phyloP scores from a whole-genome alignment of 2,329 filamentous ascomycete species.

The Colletotrichum agaves region DNA sequence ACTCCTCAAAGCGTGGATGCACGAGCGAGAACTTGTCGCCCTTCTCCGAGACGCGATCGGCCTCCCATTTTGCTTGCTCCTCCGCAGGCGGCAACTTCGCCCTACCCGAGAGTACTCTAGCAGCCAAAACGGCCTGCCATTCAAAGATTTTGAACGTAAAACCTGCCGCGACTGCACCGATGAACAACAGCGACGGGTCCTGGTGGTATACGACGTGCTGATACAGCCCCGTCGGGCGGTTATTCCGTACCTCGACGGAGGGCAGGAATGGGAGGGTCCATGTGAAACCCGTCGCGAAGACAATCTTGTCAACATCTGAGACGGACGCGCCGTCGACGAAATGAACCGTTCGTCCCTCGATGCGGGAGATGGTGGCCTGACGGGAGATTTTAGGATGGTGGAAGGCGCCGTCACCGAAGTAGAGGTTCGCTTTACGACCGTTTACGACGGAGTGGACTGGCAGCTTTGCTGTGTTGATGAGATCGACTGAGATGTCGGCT shows the following conservation, averaged over 20 bases:
- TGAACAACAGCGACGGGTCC: constrained; percentile 66
- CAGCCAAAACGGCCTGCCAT: constrained; percentile 73
- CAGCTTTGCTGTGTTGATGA: constrained; percentile 55
- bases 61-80: constrained; percentile 67
- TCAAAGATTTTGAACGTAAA: constrained; percentile 77
- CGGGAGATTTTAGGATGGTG: constrained; percentile 63
- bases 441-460: constrained; percentile 64
- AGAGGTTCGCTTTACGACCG: constrained; percentile 59
- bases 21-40: constrained; percentile 70
- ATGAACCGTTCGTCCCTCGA: constrained; percentile 60
- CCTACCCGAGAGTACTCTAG: constrained; percentile 66
- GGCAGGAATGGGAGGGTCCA: constrained; percentile 73
- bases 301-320: constrained; percentile 67
- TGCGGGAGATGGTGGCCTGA: constrained; percentile 58
- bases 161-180: constrained; percentile 66
- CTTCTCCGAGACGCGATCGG: constrained; percentile 59
- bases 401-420: constrained; percentile 70
- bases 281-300: constrained; percentile 74
- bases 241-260: constrained; percentile 60
- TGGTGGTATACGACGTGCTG: constrained; percentile 66
- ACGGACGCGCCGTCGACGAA: constrained; percentile 66
- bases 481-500: constrained; percentile 68
- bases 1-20: constrained; percentile 71
- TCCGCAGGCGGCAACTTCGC: constrained; percentile 58
- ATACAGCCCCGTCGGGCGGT: constrained; percentile 66